These are phyloP conservation scores for Pseudoscleropodium purum DNA, from an alignment of 225 moss, liverwort and hornwort genomes.

Conservation along the genomic window DNA sequence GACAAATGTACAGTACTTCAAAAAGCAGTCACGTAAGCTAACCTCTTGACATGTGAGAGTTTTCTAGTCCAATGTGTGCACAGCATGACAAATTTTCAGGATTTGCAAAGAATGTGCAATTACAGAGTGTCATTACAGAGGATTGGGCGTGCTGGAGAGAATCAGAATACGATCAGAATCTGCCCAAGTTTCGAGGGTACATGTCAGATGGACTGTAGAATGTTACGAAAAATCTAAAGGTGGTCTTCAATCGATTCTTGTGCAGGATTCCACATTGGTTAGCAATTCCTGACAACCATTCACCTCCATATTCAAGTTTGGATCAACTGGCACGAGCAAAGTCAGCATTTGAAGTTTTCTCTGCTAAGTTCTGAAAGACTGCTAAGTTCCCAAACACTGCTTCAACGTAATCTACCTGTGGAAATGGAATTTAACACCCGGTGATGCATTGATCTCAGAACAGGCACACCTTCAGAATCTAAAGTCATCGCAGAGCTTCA, in stretches of 20 bases:
- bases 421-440: background rate
- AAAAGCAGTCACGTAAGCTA: background rate
- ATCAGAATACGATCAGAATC: background rate
- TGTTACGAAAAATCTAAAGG: background rate
- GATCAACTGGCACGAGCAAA: background rate
- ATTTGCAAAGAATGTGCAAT: background rate
- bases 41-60: background rate
- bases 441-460: background rate
- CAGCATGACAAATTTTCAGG: background rate
- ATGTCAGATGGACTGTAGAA: background rate
- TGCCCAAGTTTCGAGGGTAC: background rate
- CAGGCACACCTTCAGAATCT: background rate
- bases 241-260: background rate
- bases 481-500: background rate
- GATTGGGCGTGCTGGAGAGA: background rate
- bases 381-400: background rate
- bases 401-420: background rate
- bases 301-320: background rate
- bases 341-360: background rate
- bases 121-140: background rate
- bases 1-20: background rate
- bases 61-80: background rate
- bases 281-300: background rate
- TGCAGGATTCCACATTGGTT: background rate
- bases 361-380: background rate